Percentiles rank a stretch among this genome's conserved stretches.
Evolutionary conservation across 345 rosid species (phyloP).

Genomic region (Syzygium aromaticum): DNA sequence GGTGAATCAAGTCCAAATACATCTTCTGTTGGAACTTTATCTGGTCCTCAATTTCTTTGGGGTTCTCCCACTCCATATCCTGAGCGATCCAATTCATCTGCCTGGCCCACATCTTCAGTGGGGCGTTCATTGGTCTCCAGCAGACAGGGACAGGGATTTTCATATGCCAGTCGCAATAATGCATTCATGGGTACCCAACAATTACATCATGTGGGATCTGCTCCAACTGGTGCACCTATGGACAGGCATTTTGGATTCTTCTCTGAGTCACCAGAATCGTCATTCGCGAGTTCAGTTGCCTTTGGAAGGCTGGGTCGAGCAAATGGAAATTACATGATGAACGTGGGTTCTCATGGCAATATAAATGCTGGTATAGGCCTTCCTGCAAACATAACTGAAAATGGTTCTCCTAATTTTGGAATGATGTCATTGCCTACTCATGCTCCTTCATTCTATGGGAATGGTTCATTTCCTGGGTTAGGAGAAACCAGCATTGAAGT

Average conservation of each 20-base stretch:
- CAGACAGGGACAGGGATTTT: slow-evolving; percentile 41
- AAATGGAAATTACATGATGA: slow-evolving; percentile 17
- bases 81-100: slow-evolving; percentile 42
- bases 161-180: slow-evolving; percentile 40
- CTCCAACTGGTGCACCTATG: slow-evolving; percentile 25
- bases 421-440: slow-evolving; percentile 48
- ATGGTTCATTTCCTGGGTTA: slow-evolving; percentile 39
- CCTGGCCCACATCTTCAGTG: slow-evolving; percentile 50
- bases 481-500: slow-evolving; percentile 29
- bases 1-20: slow-evolving; percentile 44
- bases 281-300: slow-evolving; percentile 18
- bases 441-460: slow-evolving; percentile 28
- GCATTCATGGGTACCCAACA: slow-evolving; percentile 47
- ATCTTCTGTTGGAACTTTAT: slow-evolving; percentile 53
- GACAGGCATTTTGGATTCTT: slow-evolving; percentile 17
- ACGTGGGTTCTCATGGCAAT: slow-evolving; percentile 8
- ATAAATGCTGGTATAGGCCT: slow-evolving; percentile 25
- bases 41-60: slow-evolving; percentile 91
- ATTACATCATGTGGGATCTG: slow-evolving; percentile 87
- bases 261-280: slow-evolving; percentile 21
- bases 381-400: slow-evolving; percentile 34
- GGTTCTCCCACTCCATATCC: slow-evolving; percentile 62
- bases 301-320: slow-evolving; percentile 12
- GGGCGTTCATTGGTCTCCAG: slow-evolving; percentile 38
- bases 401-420: slow-evolving; percentile 38